Base-by-base conservation (phyloP, 2,329 filamentous ascomycete genomes). In the Lasiodiplodia sp. region DNA sequence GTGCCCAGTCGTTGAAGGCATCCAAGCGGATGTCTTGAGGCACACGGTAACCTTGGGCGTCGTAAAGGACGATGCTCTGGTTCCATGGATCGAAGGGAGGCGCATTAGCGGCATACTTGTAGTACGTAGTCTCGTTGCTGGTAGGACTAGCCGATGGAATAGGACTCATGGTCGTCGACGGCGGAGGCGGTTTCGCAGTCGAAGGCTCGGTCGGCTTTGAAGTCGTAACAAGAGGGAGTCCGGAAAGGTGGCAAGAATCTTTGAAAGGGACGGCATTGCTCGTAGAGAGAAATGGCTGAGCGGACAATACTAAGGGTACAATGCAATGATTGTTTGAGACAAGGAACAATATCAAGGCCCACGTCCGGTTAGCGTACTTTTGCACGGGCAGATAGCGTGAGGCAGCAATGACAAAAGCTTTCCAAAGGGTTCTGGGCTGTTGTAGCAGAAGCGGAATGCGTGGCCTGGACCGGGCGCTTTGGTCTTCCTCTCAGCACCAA, bases 11-110 rank as follows among this genome's bases (percentile, higher is more conserved):
- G 71, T 88, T 78, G 49, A 90, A 69, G 3, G 78, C 75, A 10
- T 71, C 57, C 69, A 89, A 21, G 44, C 7, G 2, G 44, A 21
- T 77, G 53, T 76, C 72, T 49, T 85, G 73, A 0, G 75, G 71
- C 70, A 86, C 75, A 1, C 78, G 72, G 1, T 76, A 78, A 28
- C 84, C 84, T 75, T 88, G 80, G 3, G 78, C 73, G 31, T 75
- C 70, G 47, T 78, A 75, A 64, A 90, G 75, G 49, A 78, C 84
- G 74, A 91, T 74, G 51, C 75, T 77, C 74, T 90, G 87, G 49
- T 72, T 78, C 75, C 82, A 86, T 0, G 85, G 83, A 72, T 89
- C 80, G 76, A 86, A 38, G 12, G 23, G n/a, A 18, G 40, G 14
- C 12, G 53, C 1, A 2, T 37, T 2, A 18, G 28, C 21, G 4